A percentile compares a stretch with the other conserved stretches of the same genome.
phyloP scores from a whole-genome alignment of 257 asterid genomes.

The Striga asiatica region DNA sequence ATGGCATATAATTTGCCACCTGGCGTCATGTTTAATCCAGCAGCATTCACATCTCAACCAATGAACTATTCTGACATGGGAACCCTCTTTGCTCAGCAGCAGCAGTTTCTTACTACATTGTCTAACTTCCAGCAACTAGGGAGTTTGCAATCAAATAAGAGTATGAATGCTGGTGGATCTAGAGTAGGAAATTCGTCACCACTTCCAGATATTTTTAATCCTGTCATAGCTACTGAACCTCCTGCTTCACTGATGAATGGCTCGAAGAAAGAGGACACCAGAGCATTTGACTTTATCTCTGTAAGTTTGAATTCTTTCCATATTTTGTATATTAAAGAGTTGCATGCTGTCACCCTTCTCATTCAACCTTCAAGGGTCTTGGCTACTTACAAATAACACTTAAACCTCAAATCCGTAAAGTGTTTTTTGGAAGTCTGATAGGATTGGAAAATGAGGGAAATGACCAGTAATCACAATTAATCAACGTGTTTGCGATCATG shows the following conservation, averaged over 20 bases:
- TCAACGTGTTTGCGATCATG: too few relatives aligned
- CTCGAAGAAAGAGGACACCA: slow-evolving; percentile 69
- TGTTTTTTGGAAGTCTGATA: too few relatives aligned
- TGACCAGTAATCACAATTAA: too few relatives aligned
- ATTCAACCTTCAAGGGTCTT: too few relatives aligned
- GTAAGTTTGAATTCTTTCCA: slow-evolving; percentile 37
- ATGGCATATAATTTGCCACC: slow-evolving; percentile 56
- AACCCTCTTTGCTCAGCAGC: slow-evolving; percentile 69
- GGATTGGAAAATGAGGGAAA: too few relatives aligned
- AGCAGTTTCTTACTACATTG: slow-evolving; percentile 78
- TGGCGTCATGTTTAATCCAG: slow-evolving; percentile 58
- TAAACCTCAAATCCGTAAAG: too few relatives aligned
- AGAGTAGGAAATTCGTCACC: slow-evolving; percentile 43
- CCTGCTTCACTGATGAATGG: slow-evolving; percentile 69
- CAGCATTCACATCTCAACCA: slow-evolving; percentile 53
- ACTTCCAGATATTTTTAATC: slow-evolving; percentile 79
- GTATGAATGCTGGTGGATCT: slow-evolving; percentile 37
- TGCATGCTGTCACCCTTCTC: neutral
- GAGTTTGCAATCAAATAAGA: slow-evolving; percentile 34
- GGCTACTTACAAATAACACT: too few relatives aligned
- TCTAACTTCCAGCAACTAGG: slow-evolving; percentile 82
- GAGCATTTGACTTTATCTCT: slow-evolving; percentile 92
- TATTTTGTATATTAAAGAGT: slow-evolving; percentile 5
- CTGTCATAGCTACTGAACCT: slow-evolving; percentile 50
- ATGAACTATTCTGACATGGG: slow-evolving; percentile 56